A percentile compares a stretch with the other conserved stretches of the same genome.
Conservation (phyloP, 495 filamentous ascomycete genomes). For the Tuber melanosporum region DNA sequence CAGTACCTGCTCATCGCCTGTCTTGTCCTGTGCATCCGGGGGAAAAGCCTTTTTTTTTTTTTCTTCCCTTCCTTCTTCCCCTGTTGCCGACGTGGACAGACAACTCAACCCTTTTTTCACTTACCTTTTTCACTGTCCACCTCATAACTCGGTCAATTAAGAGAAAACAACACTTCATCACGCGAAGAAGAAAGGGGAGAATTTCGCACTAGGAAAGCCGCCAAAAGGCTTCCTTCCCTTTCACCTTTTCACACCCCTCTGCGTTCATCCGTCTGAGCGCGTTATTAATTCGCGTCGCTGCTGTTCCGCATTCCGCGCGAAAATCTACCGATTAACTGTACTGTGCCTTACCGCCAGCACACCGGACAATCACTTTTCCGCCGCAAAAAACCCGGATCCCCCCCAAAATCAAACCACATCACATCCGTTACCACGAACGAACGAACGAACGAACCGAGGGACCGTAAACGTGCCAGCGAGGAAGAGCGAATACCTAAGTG, state of each 20-base stretch:
- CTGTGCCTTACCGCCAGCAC: slow-evolving; percentile 6
- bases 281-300: slow-evolving; percentile 4
- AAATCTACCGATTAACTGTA: slow-evolving; percentile 3
- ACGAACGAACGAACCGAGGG: neutral
- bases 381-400: slow-evolving; percentile 5
- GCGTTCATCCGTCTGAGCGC: neutral
- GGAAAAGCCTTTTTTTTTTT: neutral
- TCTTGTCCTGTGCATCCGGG: slow-evolving; percentile 2
- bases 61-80: neutral
- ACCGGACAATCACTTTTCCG: neutral
- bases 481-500: neutral
- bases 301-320: slow-evolving; percentile 3
- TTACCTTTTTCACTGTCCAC: neutral
- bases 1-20: slow-evolving; percentile 1
- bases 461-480: neutral
- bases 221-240: neutral
- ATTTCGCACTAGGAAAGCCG: neutral
- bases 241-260: neutral
- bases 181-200: neutral
- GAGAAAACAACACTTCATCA: slow-evolving; percentile 3
- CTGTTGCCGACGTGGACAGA: slow-evolving; percentile 3
- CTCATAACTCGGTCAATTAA: slow-evolving; percentile 1
- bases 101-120: slow-evolving; percentile 6
- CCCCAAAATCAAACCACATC: neutral
- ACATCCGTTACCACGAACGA: neutral